Evolutionary conservation across 768 basidiomycete genomes (phyloP), one percentile per base, ranked within the genome.

Genomic region (Termitomyces sp.): DNA sequence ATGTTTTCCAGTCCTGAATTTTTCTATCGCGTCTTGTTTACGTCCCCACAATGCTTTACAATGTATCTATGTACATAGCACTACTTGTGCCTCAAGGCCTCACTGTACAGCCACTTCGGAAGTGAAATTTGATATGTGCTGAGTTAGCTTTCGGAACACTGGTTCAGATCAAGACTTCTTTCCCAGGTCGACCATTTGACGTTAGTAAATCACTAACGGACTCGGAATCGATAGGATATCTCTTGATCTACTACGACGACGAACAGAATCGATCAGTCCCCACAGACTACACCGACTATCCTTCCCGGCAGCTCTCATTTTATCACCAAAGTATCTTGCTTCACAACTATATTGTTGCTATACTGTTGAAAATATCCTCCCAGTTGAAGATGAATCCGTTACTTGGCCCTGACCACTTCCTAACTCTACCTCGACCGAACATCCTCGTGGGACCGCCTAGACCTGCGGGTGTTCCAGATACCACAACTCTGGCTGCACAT

Each of bases 401-500:
- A 33, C 57, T 68, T 39, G 58, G 54, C 20, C 59, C 67, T 20
- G 44, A 61, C 16, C 67, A 68, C 45, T 68, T 67, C 44, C 59
- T 67, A n/a, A 64, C 65, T 24, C 59, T 67, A 15, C 58, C 65
- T 39, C 64, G 67, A 42, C 67, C 69, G 8, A 59, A 69, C 59
- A 48, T 61, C 38, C 22, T 62, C 5, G 55, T 56, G 36, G 66
- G 65, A 32, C 53, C 60, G 4, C 60, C 55, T 32, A 42, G 55
- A 28, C 40, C 62, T 44, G 44, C 63, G n/a, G 66, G 65, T 8
- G 56, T 64, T 16, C 64, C 65, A 15, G 68, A 69, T 63, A 69
- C 68, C 45, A 66, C 68, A 32, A 69, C 68, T 45, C 61, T 65
- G 13, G 86, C 85, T 11, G 86, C 87, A 3, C 88, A 90, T 64